Conservation (phyloP, 495 filamentous ascomycete genomes). For the Aspergillus diversus region DNA sequence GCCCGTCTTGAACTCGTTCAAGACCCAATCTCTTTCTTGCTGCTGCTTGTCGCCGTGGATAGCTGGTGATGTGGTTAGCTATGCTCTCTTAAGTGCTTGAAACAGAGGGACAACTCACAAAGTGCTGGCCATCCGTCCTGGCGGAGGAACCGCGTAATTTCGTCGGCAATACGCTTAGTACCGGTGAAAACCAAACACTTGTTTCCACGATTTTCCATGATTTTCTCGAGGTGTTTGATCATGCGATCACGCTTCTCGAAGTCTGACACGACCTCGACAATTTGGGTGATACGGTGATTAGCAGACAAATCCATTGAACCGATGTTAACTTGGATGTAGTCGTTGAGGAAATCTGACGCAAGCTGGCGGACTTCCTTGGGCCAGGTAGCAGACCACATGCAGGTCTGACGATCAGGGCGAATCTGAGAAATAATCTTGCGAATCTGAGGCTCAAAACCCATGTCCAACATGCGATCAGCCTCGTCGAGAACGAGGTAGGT, state of each 20-base stretch:
- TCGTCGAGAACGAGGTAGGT: slow-evolving; percentile 98
- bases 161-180: slow-evolving; percentile 97
- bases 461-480: slow-evolving; percentile 99
- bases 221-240: slow-evolving; percentile 96
- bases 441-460: slow-evolving; percentile 99
- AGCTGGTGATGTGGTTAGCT: slow-evolving; percentile 62
- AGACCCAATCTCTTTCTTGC: slow-evolving; percentile 98
- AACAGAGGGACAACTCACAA: slow-evolving; percentile 64
- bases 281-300: slow-evolving; percentile 97
- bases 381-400: slow-evolving; percentile 99
- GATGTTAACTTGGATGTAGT: slow-evolving; percentile 99
- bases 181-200: slow-evolving; percentile 96
- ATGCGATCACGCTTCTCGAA: slow-evolving; percentile 97
- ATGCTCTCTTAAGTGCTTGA: background rate
- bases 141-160: slow-evolving; percentile 97
- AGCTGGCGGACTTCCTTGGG: slow-evolving; percentile 97
- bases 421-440: slow-evolving; percentile 98
- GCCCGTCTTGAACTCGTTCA: slow-evolving; percentile 99
- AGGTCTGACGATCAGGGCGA: slow-evolving; percentile 96
- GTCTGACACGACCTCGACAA: slow-evolving; percentile 93
- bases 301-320: slow-evolving; percentile 95
- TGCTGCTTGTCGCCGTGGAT: slow-evolving; percentile 99
- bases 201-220: slow-evolving; percentile 94
- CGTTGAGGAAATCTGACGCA: slow-evolving; percentile 90
- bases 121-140: slow-evolving; percentile 99